Evolutionary conservation across 1,284 basidiomycete species (phyloP), one percentile per base, ranked within the genome.

Genomic region (Cutaneotrichosporon dermatis): DNA sequence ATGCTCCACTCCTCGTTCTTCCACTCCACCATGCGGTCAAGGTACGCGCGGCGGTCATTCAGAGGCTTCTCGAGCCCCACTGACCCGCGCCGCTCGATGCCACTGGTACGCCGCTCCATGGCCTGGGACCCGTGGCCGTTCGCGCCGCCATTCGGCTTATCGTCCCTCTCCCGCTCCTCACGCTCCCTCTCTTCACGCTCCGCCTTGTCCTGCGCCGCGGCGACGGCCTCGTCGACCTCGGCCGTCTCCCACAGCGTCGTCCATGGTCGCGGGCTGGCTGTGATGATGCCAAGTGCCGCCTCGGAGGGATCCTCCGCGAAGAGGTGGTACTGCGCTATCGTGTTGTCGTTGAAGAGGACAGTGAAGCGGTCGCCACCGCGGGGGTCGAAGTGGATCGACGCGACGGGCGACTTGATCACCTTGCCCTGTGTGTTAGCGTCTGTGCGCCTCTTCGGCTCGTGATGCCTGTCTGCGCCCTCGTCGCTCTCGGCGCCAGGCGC

Each of bases 371-470:
- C 88, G 0, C 87, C 82, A 0, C 89, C 90, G 4, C 85, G 83
- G 2, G 93, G 93, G 7, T 96, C 89, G 89, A 94, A 97, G 66
- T 87, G 85, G 44, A 98, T 85, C 9, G 88, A 84, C 6, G 89
- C 88, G 67, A 92, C 90, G 1, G 88, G 84, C 1, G 89, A 88
- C 61, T 81, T 85, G 67, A 88, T 86, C 62, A 94, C 87, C 64
- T 86, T 83, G 13, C 92, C 91, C 86, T 89, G 48, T 4, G 9
- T 4, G 33, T 58, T 13, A 57, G 55, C 41, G 2, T 7, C 4
- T 9, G 33, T 13, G 6, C 46, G 12, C 25, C 25, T 3, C 25
- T 25, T 25, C 25, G 25, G 25, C 9, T 25, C 37, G 25, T 34
- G 13, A 25, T 6, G 36, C 15, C 9, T 2, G 54, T 40, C 45